A percentile compares a stretch with the other conserved stretches of the same genome.
Conservation (phyloP, 2,329 filamentous ascomycete species). For the Epichloe coenophiala region DNA sequence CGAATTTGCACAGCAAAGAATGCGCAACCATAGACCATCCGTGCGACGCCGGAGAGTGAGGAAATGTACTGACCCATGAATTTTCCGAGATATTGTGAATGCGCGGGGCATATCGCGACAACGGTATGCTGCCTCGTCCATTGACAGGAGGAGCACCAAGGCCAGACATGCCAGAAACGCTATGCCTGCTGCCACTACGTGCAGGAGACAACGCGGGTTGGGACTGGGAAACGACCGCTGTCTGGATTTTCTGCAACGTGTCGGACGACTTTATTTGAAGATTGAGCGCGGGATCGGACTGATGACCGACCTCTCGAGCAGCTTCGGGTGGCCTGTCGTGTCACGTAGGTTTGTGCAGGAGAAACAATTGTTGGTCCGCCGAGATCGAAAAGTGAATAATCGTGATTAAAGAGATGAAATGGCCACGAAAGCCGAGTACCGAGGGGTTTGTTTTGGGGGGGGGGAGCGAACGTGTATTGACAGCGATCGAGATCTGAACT, state of each 20-base stretch:
- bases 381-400: background rate
- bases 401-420: background rate
- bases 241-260: conserved; percentile 6
- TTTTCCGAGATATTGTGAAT: conserved; percentile 69
- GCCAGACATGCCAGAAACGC: conserved; percentile 50
- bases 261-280: conserved; percentile 40
- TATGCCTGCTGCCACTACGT: conserved; percentile 41
- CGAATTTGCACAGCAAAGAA: background rate
- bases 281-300: conserved; percentile 51
- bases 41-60: background rate
- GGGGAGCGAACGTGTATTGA: background rate
- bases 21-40: background rate
- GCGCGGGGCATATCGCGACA: conserved; percentile 69
- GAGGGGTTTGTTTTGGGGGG: background rate
- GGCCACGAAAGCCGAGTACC: background rate
- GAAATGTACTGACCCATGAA: conserved; percentile 55
- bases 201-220: conserved; percentile 26
- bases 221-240: conserved; percentile 10
- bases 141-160: conserved; percentile 40
- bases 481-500: background rate
- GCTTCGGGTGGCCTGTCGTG: background rate
- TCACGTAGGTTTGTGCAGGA: background rate
- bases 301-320: conserved; percentile 34
- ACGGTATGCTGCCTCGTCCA: conserved; percentile 41
- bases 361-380: background rate